A percentile compares a stretch with the other conserved stretches of the same genome.
Evolutionary conservation across 73 alveolate species (phyloP).

Genomic region (Symbiodinium natans): DNA sequence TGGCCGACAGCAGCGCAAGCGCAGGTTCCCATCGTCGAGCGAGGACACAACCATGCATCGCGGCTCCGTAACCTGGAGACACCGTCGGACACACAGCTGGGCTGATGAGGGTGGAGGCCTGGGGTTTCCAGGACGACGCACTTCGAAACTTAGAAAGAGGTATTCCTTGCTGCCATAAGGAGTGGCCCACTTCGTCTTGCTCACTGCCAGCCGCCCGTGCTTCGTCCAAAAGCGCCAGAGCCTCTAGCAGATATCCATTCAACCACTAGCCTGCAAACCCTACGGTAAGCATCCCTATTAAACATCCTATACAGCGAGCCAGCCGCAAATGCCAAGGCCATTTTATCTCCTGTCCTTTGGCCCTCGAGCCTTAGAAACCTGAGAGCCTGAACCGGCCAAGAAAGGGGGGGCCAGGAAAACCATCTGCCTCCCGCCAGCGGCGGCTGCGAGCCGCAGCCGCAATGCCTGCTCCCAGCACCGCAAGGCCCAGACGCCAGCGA

Average conservation of each 20-base stretch:
- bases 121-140: not conserved
- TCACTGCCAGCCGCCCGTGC: not conserved
- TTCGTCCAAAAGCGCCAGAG: not conserved
- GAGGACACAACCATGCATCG: not conserved
- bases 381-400: too few species aligned
- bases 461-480: not conserved
- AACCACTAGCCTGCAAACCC: too few species aligned
- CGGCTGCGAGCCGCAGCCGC: not conserved
- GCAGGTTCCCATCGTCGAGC: not conserved
- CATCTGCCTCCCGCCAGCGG: constrained; percentile 28
- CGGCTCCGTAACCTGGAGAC: constrained; percentile 1
- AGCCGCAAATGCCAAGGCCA: too few species aligned
- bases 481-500: not conserved
- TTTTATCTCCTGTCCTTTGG: too few species aligned
- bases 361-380: too few species aligned
- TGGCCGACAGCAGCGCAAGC: not conserved
- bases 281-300: too few species aligned
- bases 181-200: constrained; percentile 9
- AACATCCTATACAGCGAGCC: too few species aligned
- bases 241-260: too few species aligned
- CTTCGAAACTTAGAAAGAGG: not conserved
- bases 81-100: too few species aligned
- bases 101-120: too few species aligned
- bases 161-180: too few species aligned
- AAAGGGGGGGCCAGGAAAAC: too few species aligned